Conservation (phyloP, 352 stramenopile genomes). For the Phytopythium helicoides region DNA sequence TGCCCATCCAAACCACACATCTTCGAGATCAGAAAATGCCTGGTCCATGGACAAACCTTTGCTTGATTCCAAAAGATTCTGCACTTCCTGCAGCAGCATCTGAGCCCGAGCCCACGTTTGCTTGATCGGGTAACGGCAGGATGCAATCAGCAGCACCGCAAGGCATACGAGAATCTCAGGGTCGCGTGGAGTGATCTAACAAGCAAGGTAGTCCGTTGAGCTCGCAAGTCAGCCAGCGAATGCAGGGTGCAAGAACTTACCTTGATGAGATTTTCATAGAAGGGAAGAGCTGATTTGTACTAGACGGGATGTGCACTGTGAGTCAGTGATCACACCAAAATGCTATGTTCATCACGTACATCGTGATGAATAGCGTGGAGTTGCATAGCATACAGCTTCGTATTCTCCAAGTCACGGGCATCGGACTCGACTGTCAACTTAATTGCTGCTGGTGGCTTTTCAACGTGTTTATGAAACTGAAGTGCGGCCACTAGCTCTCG, state of each 20-base stretch:
- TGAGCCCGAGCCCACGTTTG: conserved; percentile 48
- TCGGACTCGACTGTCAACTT: not conserved
- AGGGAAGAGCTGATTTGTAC: conserved; percentile 44
- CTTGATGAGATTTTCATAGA: conserved; percentile 57
- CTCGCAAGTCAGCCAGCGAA: too few species aligned
- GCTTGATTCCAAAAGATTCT: conserved; percentile 2
- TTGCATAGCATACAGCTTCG: conserved; percentile 42
- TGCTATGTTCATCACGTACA: conserved; percentile 14
- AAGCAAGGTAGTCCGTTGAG: too few species aligned
- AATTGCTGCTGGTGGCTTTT: conserved; percentile 4
- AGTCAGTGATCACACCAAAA: too few species aligned
- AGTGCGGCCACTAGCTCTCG: conserved; percentile 28
- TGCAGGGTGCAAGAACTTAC: conserved; percentile 13
- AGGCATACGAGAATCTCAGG: conserved; percentile 40
- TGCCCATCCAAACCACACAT: conserved; percentile 64
- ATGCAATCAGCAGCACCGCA: conserved; percentile 47
- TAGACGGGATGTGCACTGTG: conserved; percentile 10
- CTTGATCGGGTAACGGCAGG: conserved; percentile 57
- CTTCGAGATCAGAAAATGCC: conserved; percentile 37
- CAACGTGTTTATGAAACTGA: conserved; percentile 31
- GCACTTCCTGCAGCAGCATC: conserved; percentile 29
- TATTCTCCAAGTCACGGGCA: conserved; percentile 18
- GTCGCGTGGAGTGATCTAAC: conserved; percentile 32
- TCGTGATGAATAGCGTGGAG: conserved; percentile 52
- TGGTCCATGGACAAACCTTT: not conserved